phyloP scores from a whole-genome alignment of 176 grass and related monocot genomes.

The Juncus effusus region DNA sequence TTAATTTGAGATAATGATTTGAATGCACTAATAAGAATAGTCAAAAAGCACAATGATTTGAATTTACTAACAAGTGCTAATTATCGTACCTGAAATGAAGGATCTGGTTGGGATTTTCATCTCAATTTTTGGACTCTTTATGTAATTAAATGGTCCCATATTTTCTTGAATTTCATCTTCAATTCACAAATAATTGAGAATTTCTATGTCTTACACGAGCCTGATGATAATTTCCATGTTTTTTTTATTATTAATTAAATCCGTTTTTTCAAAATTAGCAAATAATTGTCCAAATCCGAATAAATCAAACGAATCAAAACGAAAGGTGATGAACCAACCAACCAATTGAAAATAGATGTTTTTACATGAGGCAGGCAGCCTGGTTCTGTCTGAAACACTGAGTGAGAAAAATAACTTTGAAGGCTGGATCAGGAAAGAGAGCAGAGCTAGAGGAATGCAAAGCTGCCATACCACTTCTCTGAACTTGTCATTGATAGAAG shows the following conservation, averaged over 20 bases:
- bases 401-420: neutral
- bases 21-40: no score
- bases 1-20: no score
- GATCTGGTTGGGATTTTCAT: neutral
- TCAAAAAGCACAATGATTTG: no score
- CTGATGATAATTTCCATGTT: no score
- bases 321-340: no score
- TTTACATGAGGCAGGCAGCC: no score
- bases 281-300: no score
- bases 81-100: neutral
- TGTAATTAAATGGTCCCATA: slow-evolving; percentile 5
- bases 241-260: no score
- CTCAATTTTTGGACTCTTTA: slow-evolving; percentile 6
- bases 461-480: neutral
- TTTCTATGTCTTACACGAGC: no score
- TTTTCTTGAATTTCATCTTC: neutral
- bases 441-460: neutral
- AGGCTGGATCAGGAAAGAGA: slow-evolving; percentile 4
- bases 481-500: slow-evolving; percentile 2
- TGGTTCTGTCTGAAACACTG: neutral
- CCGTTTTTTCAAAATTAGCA: no score
- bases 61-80: neutral
- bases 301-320: no score
- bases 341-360: no score
- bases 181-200: neutral